Evolutionary conservation across 148 eudicot genomes (phyloP), one percentile per base, ranked within the genome.

Genomic region (Camellia sinensis): DNA sequence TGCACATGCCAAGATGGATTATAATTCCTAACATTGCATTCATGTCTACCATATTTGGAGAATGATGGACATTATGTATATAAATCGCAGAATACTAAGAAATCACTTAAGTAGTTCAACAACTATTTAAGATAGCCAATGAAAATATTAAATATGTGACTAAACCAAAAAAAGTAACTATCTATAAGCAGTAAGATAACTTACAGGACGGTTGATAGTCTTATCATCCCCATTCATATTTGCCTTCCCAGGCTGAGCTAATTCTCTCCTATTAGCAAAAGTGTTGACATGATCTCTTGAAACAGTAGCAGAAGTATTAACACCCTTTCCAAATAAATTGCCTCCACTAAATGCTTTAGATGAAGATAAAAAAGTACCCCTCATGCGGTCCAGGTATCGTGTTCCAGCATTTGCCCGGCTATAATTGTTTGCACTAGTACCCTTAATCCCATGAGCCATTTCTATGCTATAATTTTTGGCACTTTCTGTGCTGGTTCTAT

Each of bases 321-420:
- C 71, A 77, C 86, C 88, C 84, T 88, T 92, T 60, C 98, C 92
- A 84, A 93, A 96, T 80, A 93, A 93, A 80, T 89, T 85, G 82
- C 91, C 84, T 75, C 97, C 92, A 86, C 92, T 85, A 73, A 95
- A 86, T 86, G 97, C 97, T 86, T 90, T 92, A 12, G 97, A 95
- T 77, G 98, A 90, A 70, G 97, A 93, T 65, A 93, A 85, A 80
- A 95, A 80, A 21, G 95, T 92, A 46, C 99, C 97, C 90, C 78
- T 90, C 97, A 95, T 83, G 43, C 93, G 90, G 80, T 95, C 97
- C 73, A 95, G 87, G 85, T 95, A 93, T 88, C 97, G 86, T 50
- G 97, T 77, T 80, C 98, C 95, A 79, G 88, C 91, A 88, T 85
- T 86, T 76, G 86, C 99, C 79, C 87, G 85, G 82, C 78, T 85